These are phyloP conservation scores for Phytophthora tentaculata DNA, from an alignment of 352 stramenopile species.

Conservation along the genomic window DNA sequence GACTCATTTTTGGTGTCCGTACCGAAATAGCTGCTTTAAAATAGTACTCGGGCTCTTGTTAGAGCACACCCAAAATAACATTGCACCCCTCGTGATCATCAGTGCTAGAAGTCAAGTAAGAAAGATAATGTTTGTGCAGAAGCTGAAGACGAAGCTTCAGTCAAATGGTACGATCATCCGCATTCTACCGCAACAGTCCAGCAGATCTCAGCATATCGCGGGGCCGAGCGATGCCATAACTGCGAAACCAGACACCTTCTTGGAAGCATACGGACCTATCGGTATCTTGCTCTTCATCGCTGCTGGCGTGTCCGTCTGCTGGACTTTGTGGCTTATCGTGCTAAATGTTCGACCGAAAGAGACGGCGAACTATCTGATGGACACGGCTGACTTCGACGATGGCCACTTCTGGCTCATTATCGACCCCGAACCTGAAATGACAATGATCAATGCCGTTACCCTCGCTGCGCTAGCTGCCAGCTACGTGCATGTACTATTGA, in stretches of 20 bases:
- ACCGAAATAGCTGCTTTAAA: no score
- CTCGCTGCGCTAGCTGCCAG: conserved; percentile 20
- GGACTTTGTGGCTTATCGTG: conserved; percentile 41
- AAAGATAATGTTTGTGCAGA: neutral
- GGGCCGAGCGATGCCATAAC: neutral
- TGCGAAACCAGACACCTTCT: conserved; percentile 15
- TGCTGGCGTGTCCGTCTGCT: conserved; percentile 30
- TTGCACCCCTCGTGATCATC: no score
- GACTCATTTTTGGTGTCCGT: no score
- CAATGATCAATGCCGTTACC: conserved; percentile 15
- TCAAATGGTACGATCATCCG: neutral
- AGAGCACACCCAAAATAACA: no score
- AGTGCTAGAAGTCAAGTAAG: no score
- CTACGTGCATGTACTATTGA: conserved; percentile 36
- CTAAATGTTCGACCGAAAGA: conserved; percentile 41
- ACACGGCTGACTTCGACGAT: conserved; percentile 50
- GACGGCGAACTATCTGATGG: conserved; percentile 55
- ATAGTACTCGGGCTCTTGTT: no score
- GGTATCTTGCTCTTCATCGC: conserved; percentile 19
- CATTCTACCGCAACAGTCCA: conserved; percentile 1
- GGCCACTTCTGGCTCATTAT: conserved; percentile 56
- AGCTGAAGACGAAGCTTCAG: neutral
- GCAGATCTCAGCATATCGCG: neutral
- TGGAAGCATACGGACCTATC: conserved; percentile 25
- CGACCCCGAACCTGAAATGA: conserved; percentile 15